phyloP scores from a whole-genome alignment of 331 rosid species.

The Telfairia occidentalis region DNA sequence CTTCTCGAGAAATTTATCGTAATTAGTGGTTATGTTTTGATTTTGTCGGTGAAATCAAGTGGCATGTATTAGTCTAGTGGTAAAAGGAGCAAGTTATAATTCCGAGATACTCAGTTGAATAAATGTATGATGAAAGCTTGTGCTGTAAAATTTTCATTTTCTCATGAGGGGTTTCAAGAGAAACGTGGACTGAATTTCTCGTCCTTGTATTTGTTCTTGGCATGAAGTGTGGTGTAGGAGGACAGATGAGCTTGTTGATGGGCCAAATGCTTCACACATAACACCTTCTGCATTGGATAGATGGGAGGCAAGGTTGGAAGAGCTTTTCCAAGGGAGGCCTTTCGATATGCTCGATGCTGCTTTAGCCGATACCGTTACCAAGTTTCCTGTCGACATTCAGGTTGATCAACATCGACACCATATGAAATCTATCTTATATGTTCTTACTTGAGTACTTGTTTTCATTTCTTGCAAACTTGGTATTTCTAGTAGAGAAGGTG shows the following conservation, averaged over 20 bases:
- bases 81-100: background rate
- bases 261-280: constrained; percentile 85
- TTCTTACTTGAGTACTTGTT: background rate
- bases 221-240: constrained; percentile 87
- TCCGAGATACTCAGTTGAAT: background rate
- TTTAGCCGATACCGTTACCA: constrained; percentile 57
- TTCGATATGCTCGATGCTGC: constrained; percentile 94
- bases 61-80: background rate
- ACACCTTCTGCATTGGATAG: constrained; percentile 81
- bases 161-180: background rate
- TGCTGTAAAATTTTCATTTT: background rate
- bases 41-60: background rate
- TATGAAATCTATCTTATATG: background rate
- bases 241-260: constrained; percentile 91
- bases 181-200: constrained; percentile 1
- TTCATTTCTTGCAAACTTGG: background rate
- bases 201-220: constrained; percentile 10
- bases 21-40: background rate
- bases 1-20: background rate
- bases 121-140: background rate
- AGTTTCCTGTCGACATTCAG: constrained; percentile 81
- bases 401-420: constrained; percentile 12
- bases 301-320: constrained; percentile 62
- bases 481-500: background rate
- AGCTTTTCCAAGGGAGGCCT: constrained; percentile 70